Conservation (phyloP, 1,284 basidiomycete species). For the Hymenochaete sp. region DNA sequence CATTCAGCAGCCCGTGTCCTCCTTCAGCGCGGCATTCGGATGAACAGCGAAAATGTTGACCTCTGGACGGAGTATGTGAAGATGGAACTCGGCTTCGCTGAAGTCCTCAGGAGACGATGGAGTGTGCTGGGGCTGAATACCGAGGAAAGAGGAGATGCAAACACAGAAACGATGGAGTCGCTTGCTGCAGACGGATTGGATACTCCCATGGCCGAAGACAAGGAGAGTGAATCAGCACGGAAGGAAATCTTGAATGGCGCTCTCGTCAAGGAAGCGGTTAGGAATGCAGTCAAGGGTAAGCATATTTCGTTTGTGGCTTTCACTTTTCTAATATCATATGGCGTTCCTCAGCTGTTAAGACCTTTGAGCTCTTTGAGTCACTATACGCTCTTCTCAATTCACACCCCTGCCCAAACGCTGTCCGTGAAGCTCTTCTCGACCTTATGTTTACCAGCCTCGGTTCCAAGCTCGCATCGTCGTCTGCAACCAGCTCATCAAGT, state of each 20-base stretch:
- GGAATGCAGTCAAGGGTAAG: slow-evolving; percentile 57
- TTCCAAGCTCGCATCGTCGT: slow-evolving; percentile 26
- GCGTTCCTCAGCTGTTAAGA: slow-evolving; percentile 42
- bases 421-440: slow-evolving; percentile 43
- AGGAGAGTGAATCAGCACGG: slow-evolving; percentile 41
- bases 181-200: slow-evolving; percentile 24
- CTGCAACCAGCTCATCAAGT: slow-evolving; percentile 1
- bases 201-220: slow-evolving; percentile 27
- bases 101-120: slow-evolving; percentile 78
- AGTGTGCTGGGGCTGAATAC: slow-evolving; percentile 57
- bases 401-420: slow-evolving; percentile 43
- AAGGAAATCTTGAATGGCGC: slow-evolving; percentile 59
- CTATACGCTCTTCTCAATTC: slow-evolving; percentile 44
- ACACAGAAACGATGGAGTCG: slow-evolving; percentile 32
- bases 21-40: slow-evolving; percentile 77
- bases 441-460: slow-evolving; percentile 45
- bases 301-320: background rate
- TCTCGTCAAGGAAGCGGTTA: slow-evolving; percentile 62
- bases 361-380: slow-evolving; percentile 47
- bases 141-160: slow-evolving; percentile 20
- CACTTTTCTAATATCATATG: slow-evolving; percentile 3
- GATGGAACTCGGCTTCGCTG: slow-evolving; percentile 87
- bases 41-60: slow-evolving; percentile 60
- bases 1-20: slow-evolving; percentile 78
- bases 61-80: slow-evolving; percentile 86